Base-by-base conservation (phyloP, 352 stramenopile genomes). In the Pythium sp. region DNA sequence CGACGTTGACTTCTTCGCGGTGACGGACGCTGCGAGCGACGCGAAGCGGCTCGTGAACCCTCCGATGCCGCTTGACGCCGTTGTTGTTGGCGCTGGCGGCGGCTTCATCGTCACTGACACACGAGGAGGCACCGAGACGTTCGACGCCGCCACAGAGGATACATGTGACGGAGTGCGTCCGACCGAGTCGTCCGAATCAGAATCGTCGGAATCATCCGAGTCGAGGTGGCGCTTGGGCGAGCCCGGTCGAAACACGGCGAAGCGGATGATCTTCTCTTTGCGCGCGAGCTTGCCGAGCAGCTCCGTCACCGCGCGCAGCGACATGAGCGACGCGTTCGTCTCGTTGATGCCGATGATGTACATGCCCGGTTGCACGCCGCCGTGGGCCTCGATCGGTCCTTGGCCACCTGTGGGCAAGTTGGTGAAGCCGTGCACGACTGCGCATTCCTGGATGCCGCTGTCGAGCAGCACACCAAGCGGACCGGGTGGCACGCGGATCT, bases 271-370 rank as follows among this genome's bases (percentile, higher is more conserved):
- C 63, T 94, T 94, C 46, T 92, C 86, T 57, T 92, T 91, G 41
- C 86, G 84, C 20, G 76, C 81, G 41, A 94, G 75, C 61, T 88
- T 90, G 32, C 84, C 84, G 12, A 94, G 78, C 30, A 92, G 62
- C 64, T 91, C 78, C 12, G 84, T 91, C 53, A 92, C 84, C 32
- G 83, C 72, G 57, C 81, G 77, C 34, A 94, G 75, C 46, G 86
- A 92, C 86, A 94, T 94, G 62, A 92, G 71, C 47, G 84, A 92
- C 67, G 82, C 86, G 62, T 94, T 92, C 26, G 81, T 89, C 62
- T 93, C 86, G 73, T 94, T 91, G 72, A 94, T 94, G 70, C 84
- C 87, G 71, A 94, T 91, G 65, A 94, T 92, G 73, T 92, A 92
- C 84, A 93, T 93, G 66, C 86, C 86, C 14, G 82, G 78, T 8